Base-by-base conservation (phyloP, 2,329 filamentous ascomycete genomes). In the Diplodia seriata region DNA sequence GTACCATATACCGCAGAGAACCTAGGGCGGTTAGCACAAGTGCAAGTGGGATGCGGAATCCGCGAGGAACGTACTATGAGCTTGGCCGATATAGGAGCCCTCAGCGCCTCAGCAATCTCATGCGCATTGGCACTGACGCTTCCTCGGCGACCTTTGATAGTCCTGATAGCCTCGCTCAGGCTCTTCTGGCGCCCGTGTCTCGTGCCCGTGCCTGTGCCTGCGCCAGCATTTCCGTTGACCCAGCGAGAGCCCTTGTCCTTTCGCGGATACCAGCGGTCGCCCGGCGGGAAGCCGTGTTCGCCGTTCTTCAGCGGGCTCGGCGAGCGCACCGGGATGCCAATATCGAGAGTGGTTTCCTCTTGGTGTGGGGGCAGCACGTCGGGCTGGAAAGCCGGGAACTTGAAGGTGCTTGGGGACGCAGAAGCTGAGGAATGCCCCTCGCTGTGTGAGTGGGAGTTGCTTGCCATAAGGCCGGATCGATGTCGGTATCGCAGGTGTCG, bases 51-150 rank as follows among this genome's bases (percentile, higher is more conserved):
- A n/a, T 33, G 76, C 53, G 33, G 15, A 12, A 85, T 75, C 54
- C 51, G 33, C 29, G 38, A 29, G 49, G 8, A 11, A 80, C 82
- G 54, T 90, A 97, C 94, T 79, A 97, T 88, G 71, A 98, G 87
- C 80, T 85, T 93, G 70, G 92, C 90, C 15, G 94, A 98, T 38
- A 99, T 86, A 5, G 95, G 95, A 49, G 94, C 94, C 76, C 90
- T 92, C 69, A 99, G 85, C 64, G 94, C 93, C 78, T 95, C 92
- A 54, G 93, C 94, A 74, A 99, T 88, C 80, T 98, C 94, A 69
- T 96, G 92, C 66, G 93, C 94, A 81, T 97, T 97, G 77, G 94
- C 92, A 81, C 90, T 94, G 74, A 97, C 90, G 78, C 94, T 98
- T 63, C 88, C 92, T 74, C 90, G 92, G 74, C 93, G 86, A 47